These are phyloP conservation scores for Pythium rhizo-oryzae DNA, from an alignment of 352 stramenopile species.

Conservation along the genomic window DNA sequence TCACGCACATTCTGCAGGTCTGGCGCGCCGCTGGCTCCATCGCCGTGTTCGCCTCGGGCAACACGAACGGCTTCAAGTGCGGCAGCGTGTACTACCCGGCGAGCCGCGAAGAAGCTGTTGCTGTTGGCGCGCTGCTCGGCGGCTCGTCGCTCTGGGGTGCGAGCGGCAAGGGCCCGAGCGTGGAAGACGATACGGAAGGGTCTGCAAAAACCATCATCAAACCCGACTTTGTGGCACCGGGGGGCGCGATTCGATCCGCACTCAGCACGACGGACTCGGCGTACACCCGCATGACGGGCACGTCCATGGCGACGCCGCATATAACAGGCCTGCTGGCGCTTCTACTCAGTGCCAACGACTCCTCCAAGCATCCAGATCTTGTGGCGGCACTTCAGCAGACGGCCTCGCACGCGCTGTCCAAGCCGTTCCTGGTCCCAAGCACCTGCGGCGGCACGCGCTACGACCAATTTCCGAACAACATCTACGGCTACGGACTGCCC, in stretches of 20 bases:
- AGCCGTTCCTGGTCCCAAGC: conserved; percentile 71
- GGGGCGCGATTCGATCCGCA: conserved; percentile 64
- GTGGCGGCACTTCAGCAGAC: conserved; percentile 42
- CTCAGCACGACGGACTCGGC: conserved; percentile 57
- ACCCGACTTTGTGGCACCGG: conserved; percentile 74
- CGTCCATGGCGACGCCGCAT: conserved; percentile 79
- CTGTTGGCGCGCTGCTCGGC: conserved; percentile 65
- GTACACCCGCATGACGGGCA: conserved; percentile 70
- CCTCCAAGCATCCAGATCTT: conserved; percentile 31
- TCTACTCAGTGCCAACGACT: conserved; percentile 42
- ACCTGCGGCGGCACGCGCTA: conserved; percentile 67
- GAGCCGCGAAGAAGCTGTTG: conserved; percentile 51
- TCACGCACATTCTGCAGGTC: conserved; percentile 55
- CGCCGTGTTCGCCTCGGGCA: conserved; percentile 68
- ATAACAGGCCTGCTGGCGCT: conserved; percentile 62
- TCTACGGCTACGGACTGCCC: conserved; percentile 66
- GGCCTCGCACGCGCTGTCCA: conserved; percentile 48
- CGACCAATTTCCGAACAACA: conserved; percentile 73
- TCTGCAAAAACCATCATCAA: conserved; percentile 49
- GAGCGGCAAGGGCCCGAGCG: conserved; percentile 66
- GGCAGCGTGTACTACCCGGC: conserved; percentile 71
- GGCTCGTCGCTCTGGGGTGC: conserved; percentile 63
- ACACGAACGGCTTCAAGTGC: conserved; percentile 75
- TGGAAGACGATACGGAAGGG: conserved; percentile 29
- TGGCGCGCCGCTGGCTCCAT: conserved; percentile 56